Percentiles rank a stretch among this genome's conserved stretches.
phyloP scores from a whole-genome alignment of 2,329 filamentous ascomycete species.

The Colletotrichum eremochloae region DNA sequence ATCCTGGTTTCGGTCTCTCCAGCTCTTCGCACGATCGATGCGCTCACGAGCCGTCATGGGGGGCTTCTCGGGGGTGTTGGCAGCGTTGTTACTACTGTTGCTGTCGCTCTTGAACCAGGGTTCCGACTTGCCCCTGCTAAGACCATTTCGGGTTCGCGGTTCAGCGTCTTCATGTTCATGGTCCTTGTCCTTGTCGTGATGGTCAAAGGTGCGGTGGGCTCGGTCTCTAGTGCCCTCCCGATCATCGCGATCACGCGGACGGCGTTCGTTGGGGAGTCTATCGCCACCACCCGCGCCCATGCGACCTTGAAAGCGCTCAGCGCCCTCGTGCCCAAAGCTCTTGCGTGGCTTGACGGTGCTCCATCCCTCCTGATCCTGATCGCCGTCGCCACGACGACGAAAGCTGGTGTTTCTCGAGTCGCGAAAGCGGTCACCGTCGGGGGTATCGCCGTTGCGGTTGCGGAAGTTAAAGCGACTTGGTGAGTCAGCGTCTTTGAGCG shows the following conservation, averaged over 20 bases:
- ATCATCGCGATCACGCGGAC: constrained; percentile 67
- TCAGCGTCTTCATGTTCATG: constrained; percentile 63
- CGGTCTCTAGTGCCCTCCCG: constrained; percentile 66
- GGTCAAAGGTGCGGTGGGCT: constrained; percentile 63
- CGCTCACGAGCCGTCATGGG: constrained; percentile 63
- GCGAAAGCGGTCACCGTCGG: constrained; percentile 64
- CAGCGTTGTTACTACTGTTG: constrained; percentile 46
- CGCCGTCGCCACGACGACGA: constrained; percentile 67
- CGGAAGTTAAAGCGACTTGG: constrained; percentile 74
- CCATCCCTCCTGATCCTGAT: constrained; percentile 79
- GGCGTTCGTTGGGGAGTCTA: constrained; percentile 58
- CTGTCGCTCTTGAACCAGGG: constrained; percentile 79
- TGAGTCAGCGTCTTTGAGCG: constrained; percentile 63
- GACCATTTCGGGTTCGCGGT: constrained; percentile 72
- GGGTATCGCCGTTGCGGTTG: constrained; percentile 62
- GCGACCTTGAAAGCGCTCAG: constrained; percentile 77
- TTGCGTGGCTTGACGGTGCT: constrained; percentile 80
- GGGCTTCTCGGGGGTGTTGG: constrained; percentile 45
- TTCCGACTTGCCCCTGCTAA: constrained; percentile 74
- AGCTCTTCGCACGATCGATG: constrained; percentile 71
- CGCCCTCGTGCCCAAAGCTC: constrained; percentile 79
- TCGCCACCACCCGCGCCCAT: constrained; percentile 69
- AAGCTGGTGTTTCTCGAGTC: constrained; percentile 61
- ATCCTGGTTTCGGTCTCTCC: constrained; percentile 68
- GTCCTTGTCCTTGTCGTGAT: constrained; percentile 66